Base-by-base conservation (phyloP, 352 stramenopile genomes). In the Aphanomyces euteiches region DNA sequence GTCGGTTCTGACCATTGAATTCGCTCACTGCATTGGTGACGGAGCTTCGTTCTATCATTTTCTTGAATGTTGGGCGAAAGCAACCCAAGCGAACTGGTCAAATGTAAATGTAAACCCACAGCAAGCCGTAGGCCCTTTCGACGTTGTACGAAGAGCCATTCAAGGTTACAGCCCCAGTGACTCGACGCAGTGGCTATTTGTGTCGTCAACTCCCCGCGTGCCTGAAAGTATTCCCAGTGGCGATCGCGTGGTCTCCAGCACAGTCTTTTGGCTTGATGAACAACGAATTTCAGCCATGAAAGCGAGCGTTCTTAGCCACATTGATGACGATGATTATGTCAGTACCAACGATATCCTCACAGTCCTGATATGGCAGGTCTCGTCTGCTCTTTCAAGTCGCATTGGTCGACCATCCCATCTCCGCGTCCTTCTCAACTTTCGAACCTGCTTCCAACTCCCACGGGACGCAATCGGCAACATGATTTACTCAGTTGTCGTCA, bases 1-100 rank as follows among this genome's bases (percentile, higher is more conserved):
- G 13, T 47, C 58, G 3, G 39, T 66, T 12, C 28, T 66, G 3
- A 54, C 13, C 8, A 10, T 28, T 13, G 58, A 66, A 17, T 66
- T 66, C 38, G 58, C 58, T 13, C 58, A 66, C 53, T 40, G 37
- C 34, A 19, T 66, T 36, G 36, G 37, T n/a, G 58, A 66, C 39
- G 58, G 34, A 15, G 58, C 37, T 38, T 66, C 58, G 15, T 66
- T 40, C 37, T 66, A 47, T 41, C 28, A 66, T 6, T 66, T 66
- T 28, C 58, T 66, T 10, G 7, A 15, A 41, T n/a, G 37, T 28
- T 19, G 36, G 5, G 6, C 58, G 19, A 28, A 40, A 13, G 58
- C 58, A 3, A 34, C 15, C 37, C n/a, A 40, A 7, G 7, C 8
- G 7, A 10, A 19, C 36, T 66, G n/a, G 34, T 17, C 56, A 45